These are phyloP conservation scores for Acacia pycnantha DNA, from an alignment of 331 rosid species.

Conservation along the genomic window DNA sequence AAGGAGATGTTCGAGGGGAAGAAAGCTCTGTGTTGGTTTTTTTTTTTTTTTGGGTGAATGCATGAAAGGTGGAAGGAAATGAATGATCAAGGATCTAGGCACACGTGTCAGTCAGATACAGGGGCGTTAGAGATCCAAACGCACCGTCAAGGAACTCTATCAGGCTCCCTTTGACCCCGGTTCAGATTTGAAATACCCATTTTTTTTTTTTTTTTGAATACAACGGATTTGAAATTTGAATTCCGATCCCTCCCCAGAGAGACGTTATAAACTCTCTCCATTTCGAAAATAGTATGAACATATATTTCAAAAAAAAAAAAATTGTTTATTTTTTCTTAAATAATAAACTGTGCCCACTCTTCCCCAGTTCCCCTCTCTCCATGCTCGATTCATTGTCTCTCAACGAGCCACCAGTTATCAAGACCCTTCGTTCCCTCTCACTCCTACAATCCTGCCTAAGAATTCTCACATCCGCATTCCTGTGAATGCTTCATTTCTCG, in stretches of 20 bases:
- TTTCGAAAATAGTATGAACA: slow-evolving; percentile 16
- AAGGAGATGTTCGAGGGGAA: not conserved
- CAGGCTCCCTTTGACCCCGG: slow-evolving; percentile 29
- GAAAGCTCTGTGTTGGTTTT: too few species aligned
- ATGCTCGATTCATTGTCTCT: not conserved
- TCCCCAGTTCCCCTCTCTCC: not conserved
- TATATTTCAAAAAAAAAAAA: slow-evolving; percentile 23
- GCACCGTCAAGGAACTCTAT: slow-evolving; percentile 14
- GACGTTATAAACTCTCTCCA: slow-evolving; percentile 38
- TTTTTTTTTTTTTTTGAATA: not conserved
- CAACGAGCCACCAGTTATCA: not conserved
- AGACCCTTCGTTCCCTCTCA: not conserved
- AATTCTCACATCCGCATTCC: not conserved
- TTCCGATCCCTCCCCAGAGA: slow-evolving; percentile 33
- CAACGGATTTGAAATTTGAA: slow-evolving; percentile 46
- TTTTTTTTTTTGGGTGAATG: too few species aligned
- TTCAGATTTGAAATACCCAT: slow-evolving; percentile 25
- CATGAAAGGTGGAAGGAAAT: too few species aligned
- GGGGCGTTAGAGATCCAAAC: not conserved
- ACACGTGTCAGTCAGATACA: slow-evolving; percentile 27
- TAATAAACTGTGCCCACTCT: slow-evolving; percentile 14
- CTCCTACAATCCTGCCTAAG: not conserved
- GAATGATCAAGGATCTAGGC: not conserved
- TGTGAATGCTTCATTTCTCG: slow-evolving; percentile 7
- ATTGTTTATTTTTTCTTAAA: not conserved